These are phyloP conservation scores for Debaryomyces sp. DNA, from an alignment of 1,139 yeast species.

Conservation along the genomic window DNA sequence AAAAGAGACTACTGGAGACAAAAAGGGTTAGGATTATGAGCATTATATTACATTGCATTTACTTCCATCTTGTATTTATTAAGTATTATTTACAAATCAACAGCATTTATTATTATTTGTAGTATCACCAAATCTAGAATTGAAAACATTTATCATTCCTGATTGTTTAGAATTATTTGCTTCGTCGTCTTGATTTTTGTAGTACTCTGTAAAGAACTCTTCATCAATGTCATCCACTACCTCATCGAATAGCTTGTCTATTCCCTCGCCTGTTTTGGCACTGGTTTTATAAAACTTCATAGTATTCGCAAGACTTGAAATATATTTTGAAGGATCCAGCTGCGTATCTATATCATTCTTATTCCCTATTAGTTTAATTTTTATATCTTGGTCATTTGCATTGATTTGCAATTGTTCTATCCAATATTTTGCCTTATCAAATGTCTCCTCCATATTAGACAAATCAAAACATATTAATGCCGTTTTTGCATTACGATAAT, in stretches of 20 bases:
- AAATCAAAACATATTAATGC: constrained; percentile 45
- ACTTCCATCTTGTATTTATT: constrained; percentile 7
- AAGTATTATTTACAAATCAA: constrained; percentile 4
- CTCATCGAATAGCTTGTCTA: constrained; percentile 42
- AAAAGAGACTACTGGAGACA: constrained; percentile 48
- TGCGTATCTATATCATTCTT: constrained; percentile 26
- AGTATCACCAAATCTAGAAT: constrained; percentile 7
- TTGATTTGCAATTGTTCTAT: constrained; percentile 41
- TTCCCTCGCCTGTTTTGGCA: constrained; percentile 50
- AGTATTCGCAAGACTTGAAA: constrained; percentile 14
- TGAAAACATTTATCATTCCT: constrained; percentile 12
- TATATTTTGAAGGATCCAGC: background rate
- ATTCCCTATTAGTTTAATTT: constrained; percentile 39
- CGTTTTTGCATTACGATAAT: constrained; percentile 48
- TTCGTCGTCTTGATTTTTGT: constrained; percentile 10
- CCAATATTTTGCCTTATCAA: constrained; percentile 48
- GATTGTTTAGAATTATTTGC: constrained; percentile 4
- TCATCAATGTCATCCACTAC: constrained; percentile 49
- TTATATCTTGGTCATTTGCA: constrained; percentile 23
- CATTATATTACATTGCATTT: background rate
- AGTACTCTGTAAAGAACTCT: constrained; percentile 23
- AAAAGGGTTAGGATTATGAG: constrained; percentile 41
- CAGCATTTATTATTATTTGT: constrained; percentile 12
- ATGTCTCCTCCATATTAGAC: constrained; percentile 33
- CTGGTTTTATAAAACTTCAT: constrained; percentile 40